Conservation (phyloP, 2,329 filamentous ascomycete species). For the Coniella lustricola region DNA sequence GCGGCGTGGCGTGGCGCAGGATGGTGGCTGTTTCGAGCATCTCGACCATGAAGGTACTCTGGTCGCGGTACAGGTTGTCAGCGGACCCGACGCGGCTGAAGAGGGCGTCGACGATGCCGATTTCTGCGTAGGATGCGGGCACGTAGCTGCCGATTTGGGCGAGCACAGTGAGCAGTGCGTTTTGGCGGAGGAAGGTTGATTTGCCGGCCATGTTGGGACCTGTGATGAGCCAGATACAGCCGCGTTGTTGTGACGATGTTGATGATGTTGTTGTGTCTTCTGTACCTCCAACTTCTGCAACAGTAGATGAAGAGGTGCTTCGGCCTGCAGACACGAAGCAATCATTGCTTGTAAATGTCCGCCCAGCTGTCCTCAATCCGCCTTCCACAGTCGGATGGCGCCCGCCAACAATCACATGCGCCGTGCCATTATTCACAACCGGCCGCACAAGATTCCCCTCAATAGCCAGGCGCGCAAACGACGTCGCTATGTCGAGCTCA, state of each 20-base stretch:
- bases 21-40: slow-evolving; percentile 97
- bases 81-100: slow-evolving; percentile 91
- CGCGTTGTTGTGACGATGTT: slow-evolving; percentile 38
- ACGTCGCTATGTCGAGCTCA: slow-evolving; percentile 83
- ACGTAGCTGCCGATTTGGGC: slow-evolving; percentile 92
- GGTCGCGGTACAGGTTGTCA: slow-evolving; percentile 88
- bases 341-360: slow-evolving; percentile 79
- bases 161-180: slow-evolving; percentile 87
- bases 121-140: slow-evolving; percentile 74
- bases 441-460: slow-evolving; percentile 72
- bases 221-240: slow-evolving; percentile 61
- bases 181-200: slow-evolving; percentile 91
- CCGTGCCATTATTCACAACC: slow-evolving; percentile 54
- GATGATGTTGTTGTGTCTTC: slow-evolving; percentile 40
- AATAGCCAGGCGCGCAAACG: slow-evolving; percentile 71
- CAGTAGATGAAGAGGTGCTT: slow-evolving; percentile 39
- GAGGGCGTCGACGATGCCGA: slow-evolving; percentile 92
- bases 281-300: slow-evolving; percentile 57
- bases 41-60: slow-evolving; percentile 99
- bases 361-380: slow-evolving; percentile 70
- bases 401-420: slow-evolving; percentile 75
- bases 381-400: slow-evolving; percentile 89
- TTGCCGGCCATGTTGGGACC: slow-evolving; percentile 99
- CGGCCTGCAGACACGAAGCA: slow-evolving; percentile 66
- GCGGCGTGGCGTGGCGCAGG: slow-evolving; percentile 71